phyloP scores from a whole-genome alignment of 2,329 filamentous ascomycete genomes.

The Septoria petroselini region DNA sequence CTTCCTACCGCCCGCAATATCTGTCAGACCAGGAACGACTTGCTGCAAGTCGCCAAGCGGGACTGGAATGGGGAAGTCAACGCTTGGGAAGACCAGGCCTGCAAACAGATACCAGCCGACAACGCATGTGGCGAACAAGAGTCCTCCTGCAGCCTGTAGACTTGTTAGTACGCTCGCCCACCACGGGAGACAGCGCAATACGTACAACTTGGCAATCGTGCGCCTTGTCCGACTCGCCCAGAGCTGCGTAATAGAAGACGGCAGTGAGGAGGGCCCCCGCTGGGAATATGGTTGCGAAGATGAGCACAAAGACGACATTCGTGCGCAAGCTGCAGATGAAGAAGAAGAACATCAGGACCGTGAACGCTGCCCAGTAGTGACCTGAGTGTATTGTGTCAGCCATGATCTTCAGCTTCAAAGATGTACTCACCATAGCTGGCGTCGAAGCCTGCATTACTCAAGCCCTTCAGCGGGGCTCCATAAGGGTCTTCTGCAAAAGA shows the following conservation, averaged over 20 bases:
- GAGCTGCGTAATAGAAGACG: constrained; percentile 20
- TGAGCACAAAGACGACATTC: constrained; percentile 23
- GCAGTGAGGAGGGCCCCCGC: constrained; percentile 18
- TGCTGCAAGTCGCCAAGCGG: constrained; percentile 24
- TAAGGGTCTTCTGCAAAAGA: constrained; percentile 19
- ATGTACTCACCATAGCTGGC: constrained; percentile 19
- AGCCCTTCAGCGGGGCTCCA: constrained; percentile 14
- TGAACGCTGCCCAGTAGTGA: constrained; percentile 24
- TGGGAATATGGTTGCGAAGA: constrained; percentile 20
- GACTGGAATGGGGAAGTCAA: constrained; percentile 24
- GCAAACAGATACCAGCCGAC: constrained; percentile 27
- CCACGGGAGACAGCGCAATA: background rate
- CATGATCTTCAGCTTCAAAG: background rate
- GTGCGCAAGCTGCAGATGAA: constrained; percentile 25
- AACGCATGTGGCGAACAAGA: constrained; percentile 20
- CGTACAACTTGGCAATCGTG: constrained; percentile 24
- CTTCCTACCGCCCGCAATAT: constrained; percentile 10
- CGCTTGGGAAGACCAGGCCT: constrained; percentile 22
- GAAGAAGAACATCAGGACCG: constrained; percentile 25
- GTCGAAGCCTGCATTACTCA: constrained; percentile 13
- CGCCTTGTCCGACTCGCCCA: constrained; percentile 18
- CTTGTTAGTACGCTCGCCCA: background rate
- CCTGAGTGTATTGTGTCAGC: constrained; percentile 11
- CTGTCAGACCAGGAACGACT: constrained; percentile 20
- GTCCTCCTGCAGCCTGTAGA: constrained; percentile 20